A percentile compares a stretch with the other conserved stretches of the same genome.
These are phyloP conservation scores for Parastagonospora nodorum DNA, from an alignment of 2,329 filamentous ascomycete species.

Conservation along the genomic window DNA sequence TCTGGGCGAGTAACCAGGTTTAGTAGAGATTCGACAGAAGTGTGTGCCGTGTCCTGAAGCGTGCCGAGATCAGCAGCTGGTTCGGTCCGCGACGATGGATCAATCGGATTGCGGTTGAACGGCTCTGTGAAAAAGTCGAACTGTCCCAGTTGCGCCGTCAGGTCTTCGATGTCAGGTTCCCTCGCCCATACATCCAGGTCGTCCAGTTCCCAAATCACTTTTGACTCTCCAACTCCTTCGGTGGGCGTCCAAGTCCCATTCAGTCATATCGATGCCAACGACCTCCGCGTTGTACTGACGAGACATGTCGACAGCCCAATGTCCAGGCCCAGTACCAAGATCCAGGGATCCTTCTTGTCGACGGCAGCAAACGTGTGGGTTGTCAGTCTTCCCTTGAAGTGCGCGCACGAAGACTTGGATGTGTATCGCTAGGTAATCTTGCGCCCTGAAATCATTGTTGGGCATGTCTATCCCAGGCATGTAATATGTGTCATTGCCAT, in stretches of 20 bases:
- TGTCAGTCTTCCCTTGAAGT: conserved; percentile 43
- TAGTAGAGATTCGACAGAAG: conserved; percentile 24
- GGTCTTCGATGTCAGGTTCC: conserved; percentile 33
- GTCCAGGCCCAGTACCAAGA: conserved; percentile 56
- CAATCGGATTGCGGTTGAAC: conserved; percentile 25
- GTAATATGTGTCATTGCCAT: conserved; percentile 66
- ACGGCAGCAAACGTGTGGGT: conserved; percentile 37
- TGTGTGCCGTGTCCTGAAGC: conserved; percentile 16
- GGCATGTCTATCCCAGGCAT: conserved; percentile 60
- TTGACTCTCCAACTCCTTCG: conserved; percentile 36
- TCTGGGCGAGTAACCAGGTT: conserved; percentile 28
- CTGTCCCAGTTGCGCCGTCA: conserved; percentile 25
- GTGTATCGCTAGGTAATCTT: conserved; percentile 65
- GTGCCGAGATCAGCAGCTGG: neutral
- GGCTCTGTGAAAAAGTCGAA: conserved; percentile 32
- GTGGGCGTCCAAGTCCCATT: conserved; percentile 58
- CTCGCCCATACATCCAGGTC: conserved; percentile 43
- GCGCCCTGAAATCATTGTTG: conserved; percentile 62
- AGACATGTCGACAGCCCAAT: conserved; percentile 57
- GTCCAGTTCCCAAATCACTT: conserved; percentile 45
- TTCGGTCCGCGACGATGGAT: conserved; percentile 9
- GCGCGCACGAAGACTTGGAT: conserved; percentile 65
- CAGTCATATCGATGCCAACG: conserved; percentile 56
- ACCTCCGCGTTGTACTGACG: conserved; percentile 51
- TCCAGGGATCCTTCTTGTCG: conserved; percentile 41